Conservation (phyloP, 2,329 filamentous ascomycete genomes). For the Cladosporium sp. region DNA sequence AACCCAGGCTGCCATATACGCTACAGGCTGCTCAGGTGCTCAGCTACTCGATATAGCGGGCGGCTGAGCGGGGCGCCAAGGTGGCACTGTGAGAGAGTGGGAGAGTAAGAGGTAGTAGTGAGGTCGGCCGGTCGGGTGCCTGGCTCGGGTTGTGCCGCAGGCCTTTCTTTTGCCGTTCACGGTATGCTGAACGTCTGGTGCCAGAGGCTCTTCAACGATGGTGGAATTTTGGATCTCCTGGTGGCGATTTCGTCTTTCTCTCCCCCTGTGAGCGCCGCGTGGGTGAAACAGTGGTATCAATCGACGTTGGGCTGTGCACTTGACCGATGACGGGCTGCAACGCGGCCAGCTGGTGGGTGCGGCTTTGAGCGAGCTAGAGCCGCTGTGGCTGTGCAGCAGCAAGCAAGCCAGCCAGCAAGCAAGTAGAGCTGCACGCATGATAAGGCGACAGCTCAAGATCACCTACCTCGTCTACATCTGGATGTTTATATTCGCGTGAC, state of each 20-base stretch:
- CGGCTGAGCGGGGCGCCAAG: slow-evolving; percentile 3
- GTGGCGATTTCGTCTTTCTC: neutral
- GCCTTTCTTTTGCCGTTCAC: neutral
- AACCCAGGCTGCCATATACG: neutral
- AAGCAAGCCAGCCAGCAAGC: too few relatives aligned
- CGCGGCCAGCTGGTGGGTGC: too few relatives aligned
- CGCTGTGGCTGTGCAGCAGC: too few relatives aligned
- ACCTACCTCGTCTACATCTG: too few relatives aligned
- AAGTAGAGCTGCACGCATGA: too few relatives aligned
- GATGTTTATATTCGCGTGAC: too few relatives aligned
- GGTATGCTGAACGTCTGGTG: neutral
- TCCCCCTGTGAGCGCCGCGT: neutral
- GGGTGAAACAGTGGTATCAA: slow-evolving; percentile 3
- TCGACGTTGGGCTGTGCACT: slow-evolving; percentile 4
- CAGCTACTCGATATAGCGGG: slow-evolving; percentile 10
- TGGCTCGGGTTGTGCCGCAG: neutral
- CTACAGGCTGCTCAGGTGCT: slow-evolving; percentile 8
- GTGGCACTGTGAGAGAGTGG: neutral
- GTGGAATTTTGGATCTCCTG: too few relatives aligned
- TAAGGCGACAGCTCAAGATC: too few relatives aligned
- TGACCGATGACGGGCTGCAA: too few relatives aligned
- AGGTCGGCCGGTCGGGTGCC: slow-evolving; percentile 4
- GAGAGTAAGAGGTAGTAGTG: neutral
- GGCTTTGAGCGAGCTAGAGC: too few relatives aligned
- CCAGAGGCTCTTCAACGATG: too few relatives aligned